phyloP scores from a whole-genome alignment of 176 grass and related monocot species.

The Musa schizocarpa region DNA sequence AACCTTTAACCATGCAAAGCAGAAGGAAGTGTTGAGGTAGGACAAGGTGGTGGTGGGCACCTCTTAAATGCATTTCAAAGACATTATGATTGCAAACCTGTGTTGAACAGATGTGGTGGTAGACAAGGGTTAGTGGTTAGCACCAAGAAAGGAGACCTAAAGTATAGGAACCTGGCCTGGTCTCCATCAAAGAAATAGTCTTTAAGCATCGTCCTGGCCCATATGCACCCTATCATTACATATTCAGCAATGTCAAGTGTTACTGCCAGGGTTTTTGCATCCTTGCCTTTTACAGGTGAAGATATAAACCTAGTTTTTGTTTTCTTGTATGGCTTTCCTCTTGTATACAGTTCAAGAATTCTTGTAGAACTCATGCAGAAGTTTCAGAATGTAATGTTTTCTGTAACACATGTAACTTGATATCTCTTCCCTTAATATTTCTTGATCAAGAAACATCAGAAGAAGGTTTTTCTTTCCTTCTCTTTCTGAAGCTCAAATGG shows the following conservation, averaged over 20 bases:
- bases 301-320: background rate
- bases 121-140: conserved; percentile 45
- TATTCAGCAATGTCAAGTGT: background rate
- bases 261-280: background rate
- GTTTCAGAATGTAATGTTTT: too few species aligned
- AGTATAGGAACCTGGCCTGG: conserved; percentile 9
- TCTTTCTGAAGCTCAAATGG: too few species aligned
- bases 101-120: conserved; percentile 7
- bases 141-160: conserved; percentile 32
- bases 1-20: background rate
- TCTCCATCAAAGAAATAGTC: conserved; percentile 51
- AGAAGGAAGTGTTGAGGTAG: background rate
- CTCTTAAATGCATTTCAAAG: conserved; percentile 33
- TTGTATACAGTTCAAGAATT: background rate
- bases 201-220: conserved; percentile 7
- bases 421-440: too few species aligned
- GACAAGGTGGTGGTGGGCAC: conserved; percentile 33
- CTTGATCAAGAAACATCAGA: too few species aligned
- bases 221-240: background rate
- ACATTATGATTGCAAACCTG: conserved; percentile 10
- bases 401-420: too few species aligned
- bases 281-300: background rate
- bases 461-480: too few species aligned
- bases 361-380: too few species aligned
- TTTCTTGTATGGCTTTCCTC: background rate